Evolutionary conservation across 2,329 filamentous ascomycete genomes (phyloP).

Genomic region (Nigrospora osmanthi): DNA sequence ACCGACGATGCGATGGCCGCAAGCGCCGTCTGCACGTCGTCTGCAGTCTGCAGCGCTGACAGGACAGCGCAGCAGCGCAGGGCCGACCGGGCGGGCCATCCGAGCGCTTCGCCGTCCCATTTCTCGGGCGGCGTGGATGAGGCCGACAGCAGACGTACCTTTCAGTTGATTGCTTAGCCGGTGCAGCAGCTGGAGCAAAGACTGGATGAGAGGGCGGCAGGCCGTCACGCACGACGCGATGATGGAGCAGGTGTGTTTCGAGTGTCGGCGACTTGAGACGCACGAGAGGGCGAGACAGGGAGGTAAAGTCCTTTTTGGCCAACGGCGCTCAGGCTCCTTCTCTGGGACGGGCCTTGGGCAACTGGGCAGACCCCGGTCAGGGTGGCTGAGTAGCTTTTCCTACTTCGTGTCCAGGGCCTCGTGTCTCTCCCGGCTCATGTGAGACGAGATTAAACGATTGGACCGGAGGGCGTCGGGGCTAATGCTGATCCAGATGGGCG

Average conservation of each 20-base stretch:
- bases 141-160: too few relatives aligned
- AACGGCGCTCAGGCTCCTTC: too few relatives aligned
- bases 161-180: not conserved
- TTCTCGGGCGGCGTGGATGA: too few relatives aligned
- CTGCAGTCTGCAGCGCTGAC: too few relatives aligned
- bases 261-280: conserved; percentile 15
- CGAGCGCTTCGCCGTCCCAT: too few relatives aligned
- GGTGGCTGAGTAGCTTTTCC: conserved; percentile 5
- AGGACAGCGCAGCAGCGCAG: too few relatives aligned
- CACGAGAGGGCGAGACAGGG: conserved; percentile 9
- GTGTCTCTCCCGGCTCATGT: conserved; percentile 4
- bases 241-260: conserved; percentile 14
- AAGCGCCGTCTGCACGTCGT: too few relatives aligned
- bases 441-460: conserved; percentile 3
- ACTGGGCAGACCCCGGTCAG: conserved; percentile 1
- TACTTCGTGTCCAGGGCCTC: conserved; percentile 4
- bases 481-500: conserved; percentile 1
- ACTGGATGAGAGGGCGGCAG: conserved; percentile 11
- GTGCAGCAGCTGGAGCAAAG: conserved; percentile 3
- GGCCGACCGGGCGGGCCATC: too few relatives aligned
- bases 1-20: not conserved
- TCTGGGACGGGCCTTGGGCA: too few relatives aligned
- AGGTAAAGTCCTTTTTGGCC: conserved; percentile 1
- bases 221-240: conserved; percentile 1
- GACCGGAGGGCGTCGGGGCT: conserved; percentile 1